Evolutionary conservation across 345 rosid genomes (phyloP), one percentile per base, ranked within the genome.

Genomic region (Sapria himalayana): DNA sequence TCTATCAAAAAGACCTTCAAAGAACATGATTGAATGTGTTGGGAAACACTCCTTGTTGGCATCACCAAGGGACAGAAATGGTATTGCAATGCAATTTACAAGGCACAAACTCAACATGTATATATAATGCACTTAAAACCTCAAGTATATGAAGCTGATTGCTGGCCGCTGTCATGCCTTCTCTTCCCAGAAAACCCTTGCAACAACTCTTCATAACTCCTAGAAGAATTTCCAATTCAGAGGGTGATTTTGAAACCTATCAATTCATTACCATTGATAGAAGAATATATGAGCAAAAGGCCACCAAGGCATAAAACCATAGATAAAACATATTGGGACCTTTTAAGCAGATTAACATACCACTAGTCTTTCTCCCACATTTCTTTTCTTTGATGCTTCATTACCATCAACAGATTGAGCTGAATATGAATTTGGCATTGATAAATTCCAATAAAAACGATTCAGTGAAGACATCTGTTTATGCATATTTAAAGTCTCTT

Each of bases 221-320:
- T 54, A 86, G 81, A 52, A 80, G 73, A 43, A 72, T 51, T 61
- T 86, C 97, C 45, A 76, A 58, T 50, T 81, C 85, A 29, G 97
- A 86, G 33, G 94, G 82, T 40, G 75, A 60, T 58, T 76, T 81
- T 56, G 92, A 78, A 45, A 75, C 76, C 97, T 85, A 61, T 42
- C 15, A 46, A 36, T 6, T 9, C 16, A 25, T 27, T 20, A 29
- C 37, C 9, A 39, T 39, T 29, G 46, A 35, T 23, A 45, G 49
- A 16, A 37, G 20, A 24, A 46, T 21, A 29, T 5, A 34, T 15
- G 7, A 29, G 39, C 22, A 15, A 46, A 48, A 46, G 20, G 15
- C n/a, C 17, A 29, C 13, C 17, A 14, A 32, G 39, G 22, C 23
- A 13, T 4, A 19, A 21, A 34, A 22, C 43, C 23, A 12, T 15